Conservation (phyloP, 352 stramenopile genomes). For the Pythium phragmitis region DNA sequence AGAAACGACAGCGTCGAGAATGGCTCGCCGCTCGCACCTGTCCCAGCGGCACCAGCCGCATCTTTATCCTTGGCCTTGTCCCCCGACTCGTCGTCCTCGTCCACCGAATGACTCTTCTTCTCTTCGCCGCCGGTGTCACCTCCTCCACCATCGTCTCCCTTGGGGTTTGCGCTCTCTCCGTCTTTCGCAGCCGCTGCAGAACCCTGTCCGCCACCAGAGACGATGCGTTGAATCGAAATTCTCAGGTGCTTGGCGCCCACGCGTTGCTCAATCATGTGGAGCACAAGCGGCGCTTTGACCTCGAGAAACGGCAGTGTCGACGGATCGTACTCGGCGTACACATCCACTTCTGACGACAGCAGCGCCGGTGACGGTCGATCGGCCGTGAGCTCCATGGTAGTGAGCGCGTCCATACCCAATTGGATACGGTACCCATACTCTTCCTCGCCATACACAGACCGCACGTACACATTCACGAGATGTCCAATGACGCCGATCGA, state of each 20-base stretch:
- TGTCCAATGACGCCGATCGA: constrained; percentile 79
- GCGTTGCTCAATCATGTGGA: constrained; percentile 89
- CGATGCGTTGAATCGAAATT: constrained; percentile 77
- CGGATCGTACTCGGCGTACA: constrained; percentile 83
- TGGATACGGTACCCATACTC: constrained; percentile 87
- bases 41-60: constrained; percentile 5
- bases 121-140: constrained; percentile 32
- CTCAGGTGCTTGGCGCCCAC: constrained; percentile 69
- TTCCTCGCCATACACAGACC: constrained; percentile 76
- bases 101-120: constrained; percentile 36
- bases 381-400: constrained; percentile 77
- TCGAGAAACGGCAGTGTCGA: constrained; percentile 71
- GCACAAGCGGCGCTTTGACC: constrained; percentile 74
- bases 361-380: constrained; percentile 64
- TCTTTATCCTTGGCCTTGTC: constrained; percentile 23
- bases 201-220: constrained; percentile 37
- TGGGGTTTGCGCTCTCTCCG: constrained; percentile 17
- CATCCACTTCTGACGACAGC: constrained; percentile 75
- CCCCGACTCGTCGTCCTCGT: constrained; percentile 34
- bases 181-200: constrained; percentile 26
- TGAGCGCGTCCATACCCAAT: constrained; percentile 80
- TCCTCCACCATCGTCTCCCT: constrained; percentile 27
- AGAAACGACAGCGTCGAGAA: constrained; percentile 78
- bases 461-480: constrained; percentile 81
- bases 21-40: constrained; percentile 33